Base-by-base conservation (phyloP, 139 green algal species). In the Choricystis sp. region DNA sequence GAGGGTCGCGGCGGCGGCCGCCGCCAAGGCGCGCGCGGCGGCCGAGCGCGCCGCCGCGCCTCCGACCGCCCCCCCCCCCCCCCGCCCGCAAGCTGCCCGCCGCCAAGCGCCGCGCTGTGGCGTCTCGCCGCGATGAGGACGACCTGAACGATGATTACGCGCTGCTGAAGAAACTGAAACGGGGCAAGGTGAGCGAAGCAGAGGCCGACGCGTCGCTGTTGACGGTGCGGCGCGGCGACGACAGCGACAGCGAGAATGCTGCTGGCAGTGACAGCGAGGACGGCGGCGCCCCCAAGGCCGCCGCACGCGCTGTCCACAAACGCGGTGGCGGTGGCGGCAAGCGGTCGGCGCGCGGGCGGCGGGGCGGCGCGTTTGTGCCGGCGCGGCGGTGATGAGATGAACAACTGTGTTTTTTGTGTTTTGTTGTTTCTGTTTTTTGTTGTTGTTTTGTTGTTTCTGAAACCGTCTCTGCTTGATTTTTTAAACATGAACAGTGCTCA, bases 141-240 rank as follows among this genome's bases (percentile, higher is more conserved):
- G 81, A 89, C 27, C 60, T 96, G 21, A 58, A 82, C 0, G 66
- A 81, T 4, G 89, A 96, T 22, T 94, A 91, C 71, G 49, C 63
- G 1, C 68, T 89, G 63, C 69, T 90, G 29, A 71, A 69, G 5
- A 86, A 87, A 70, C 67, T 90, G 1, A 93, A 91, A 66, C 84
- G 81, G 63, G 81, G 81, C 1, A 80, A 79, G 27, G 78, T 86
- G 9, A 70, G 61, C 22, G 66, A 83, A 26, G 60, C 22, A 23
- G 65, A 77, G 57, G 72, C 68, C 49, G 69, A 77, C 3, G 62
- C 26, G 40, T 9, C 9, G 40, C 40, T 52, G 40, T 16, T 52
- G 40, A 9, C 9, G 40, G 40, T 16, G 9, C 9, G 40, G 9
- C 9, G 40, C 9, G 40, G 40, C 9, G 16, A 52, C 9, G 40